Base-by-base conservation (phyloP, 441 rosid species). In the Eutrema salsugineum region DNA sequence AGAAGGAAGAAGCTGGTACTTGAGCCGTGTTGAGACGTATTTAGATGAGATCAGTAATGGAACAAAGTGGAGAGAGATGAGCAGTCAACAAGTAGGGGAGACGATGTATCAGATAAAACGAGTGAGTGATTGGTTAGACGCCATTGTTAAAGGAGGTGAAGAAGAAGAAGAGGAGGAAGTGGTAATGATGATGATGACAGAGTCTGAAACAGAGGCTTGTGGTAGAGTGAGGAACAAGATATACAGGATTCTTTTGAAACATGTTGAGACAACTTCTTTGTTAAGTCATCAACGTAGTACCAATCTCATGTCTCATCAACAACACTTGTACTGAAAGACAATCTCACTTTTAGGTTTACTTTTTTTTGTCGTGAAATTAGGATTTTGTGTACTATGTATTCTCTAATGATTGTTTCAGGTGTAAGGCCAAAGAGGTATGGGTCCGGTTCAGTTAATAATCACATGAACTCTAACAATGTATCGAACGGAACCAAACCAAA, bases 101-200 rank as follows among this genome's bases (percentile, higher is more conserved):
- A 80, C 73, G 20, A 84, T 93, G 97, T 77, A 42, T 54, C 86
- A 66, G 78, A 79, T 88, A 24, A 93, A 89, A 81, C 78, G 81
- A 75, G 82, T 90, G 68, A 89, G 83, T 70, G 93, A 87, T 46
- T 89, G 89, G 92, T 58, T 93, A 50, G 97, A 89, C 46, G 32
- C 60, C 40, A 78, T 79, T 78, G 77, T 59, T 11, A 76, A 68
- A 14, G 77, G 70, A 35, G 79, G 77, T 2, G 72, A 76, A 19
- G 63, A 56, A 11, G 66, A 64, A 6, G 70, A 55, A 2, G 73
- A 28, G 61, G 66, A 36, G 70, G 71, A 16, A 9, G 28, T 27
- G 33, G 17, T 28, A 14, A 39, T 73, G 62, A 27, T 66, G 63
- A 66, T 62, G 65, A 78, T 77, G 65, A 60, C 81, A 39, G 80